Evolutionary conservation across 441 rosid species (phyloP).

Genomic region (Adansonia grandidieri): DNA sequence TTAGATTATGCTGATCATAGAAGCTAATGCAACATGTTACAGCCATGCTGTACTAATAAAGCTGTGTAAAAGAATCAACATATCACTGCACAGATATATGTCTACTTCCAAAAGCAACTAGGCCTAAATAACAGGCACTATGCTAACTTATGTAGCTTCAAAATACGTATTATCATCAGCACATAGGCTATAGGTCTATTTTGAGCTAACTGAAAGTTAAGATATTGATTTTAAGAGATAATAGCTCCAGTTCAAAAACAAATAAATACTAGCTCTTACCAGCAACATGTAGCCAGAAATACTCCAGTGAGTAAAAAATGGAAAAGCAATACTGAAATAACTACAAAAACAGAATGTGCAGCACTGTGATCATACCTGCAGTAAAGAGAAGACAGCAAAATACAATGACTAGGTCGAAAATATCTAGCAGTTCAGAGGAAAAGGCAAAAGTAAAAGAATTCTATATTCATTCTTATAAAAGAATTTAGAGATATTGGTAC

Average conservation of each 20-base stretch:
- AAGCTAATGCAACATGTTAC: not conserved
- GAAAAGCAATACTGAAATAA: conserved; percentile 71
- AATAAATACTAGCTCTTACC: conserved; percentile 52
- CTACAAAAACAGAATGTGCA: conserved; percentile 71
- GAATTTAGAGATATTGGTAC: not conserved
- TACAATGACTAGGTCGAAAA: conserved; percentile 9
- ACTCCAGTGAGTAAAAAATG: conserved; percentile 80
- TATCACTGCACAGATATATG: not conserved
- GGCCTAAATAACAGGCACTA: not conserved
- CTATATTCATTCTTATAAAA: not conserved
- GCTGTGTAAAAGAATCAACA: not conserved
- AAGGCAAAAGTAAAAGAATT: conserved; percentile 2
- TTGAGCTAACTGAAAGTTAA: conserved; percentile 10
- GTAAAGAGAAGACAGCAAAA: conserved; percentile 25
- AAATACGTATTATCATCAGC: not conserved
- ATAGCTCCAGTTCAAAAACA: not conserved
- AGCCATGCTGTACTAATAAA: not conserved
- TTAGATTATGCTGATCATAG: conserved; percentile 3
- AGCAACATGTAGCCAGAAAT: conserved; percentile 79
- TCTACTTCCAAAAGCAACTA: not conserved
- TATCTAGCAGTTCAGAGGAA: not conserved
- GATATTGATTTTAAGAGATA: not conserved
- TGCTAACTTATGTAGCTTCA: not conserved
- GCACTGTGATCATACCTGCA: conserved; percentile 90
- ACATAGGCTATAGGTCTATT: not conserved